Percentiles rank a stretch among this genome's conserved stretches.
Evolutionary conservation across 257 asterid genomes (phyloP).

Genomic region (Coffea canephora): DNA sequence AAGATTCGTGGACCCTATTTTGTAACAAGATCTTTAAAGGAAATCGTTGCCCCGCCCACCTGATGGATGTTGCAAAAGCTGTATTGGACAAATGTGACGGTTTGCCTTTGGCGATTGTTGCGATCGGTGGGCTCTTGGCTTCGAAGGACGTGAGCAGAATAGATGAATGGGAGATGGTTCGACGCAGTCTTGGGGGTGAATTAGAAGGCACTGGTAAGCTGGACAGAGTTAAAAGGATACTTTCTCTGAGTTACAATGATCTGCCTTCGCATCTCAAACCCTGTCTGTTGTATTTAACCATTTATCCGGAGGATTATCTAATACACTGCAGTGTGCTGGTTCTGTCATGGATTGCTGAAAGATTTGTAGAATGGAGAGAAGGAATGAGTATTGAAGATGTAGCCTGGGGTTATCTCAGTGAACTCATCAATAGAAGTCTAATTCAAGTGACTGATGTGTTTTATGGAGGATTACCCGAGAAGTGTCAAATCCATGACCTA

Average conservation of each 20-base stretch:
- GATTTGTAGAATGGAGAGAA: neutral
- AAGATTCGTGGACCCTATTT: conserved; percentile 3
- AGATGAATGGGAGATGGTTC: conserved; percentile 17
- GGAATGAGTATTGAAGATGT: conserved; percentile 15
- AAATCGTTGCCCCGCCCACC: neutral
- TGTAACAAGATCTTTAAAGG: neutral
- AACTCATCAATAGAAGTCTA: conserved; percentile 25
- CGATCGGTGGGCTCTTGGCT: conserved; percentile 23
- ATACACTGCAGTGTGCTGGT: too few relatives aligned
- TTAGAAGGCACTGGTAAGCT: too few relatives aligned
- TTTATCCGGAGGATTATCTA: too few relatives aligned
- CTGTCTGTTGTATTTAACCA: too few relatives aligned
- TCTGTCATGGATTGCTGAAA: too few relatives aligned
- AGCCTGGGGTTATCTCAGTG: conserved; percentile 17
- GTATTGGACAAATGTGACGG: conserved; percentile 5
- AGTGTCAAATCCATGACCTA: conserved; percentile 15
- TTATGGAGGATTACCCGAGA: neutral
- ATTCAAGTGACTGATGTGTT: conserved; percentile 7
- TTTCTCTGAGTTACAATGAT: conserved; percentile 19
- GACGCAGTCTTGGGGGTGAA: conserved; percentile 1
- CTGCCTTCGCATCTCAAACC: too few relatives aligned
- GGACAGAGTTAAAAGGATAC: conserved; percentile 17
- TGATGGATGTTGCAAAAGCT: neutral
- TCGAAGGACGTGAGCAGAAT: conserved; percentile 7
- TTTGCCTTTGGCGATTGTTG: conserved; percentile 21